phyloP scores from a whole-genome alignment of 2,329 filamentous ascomycete species.

The Didymella keratinophila region DNA sequence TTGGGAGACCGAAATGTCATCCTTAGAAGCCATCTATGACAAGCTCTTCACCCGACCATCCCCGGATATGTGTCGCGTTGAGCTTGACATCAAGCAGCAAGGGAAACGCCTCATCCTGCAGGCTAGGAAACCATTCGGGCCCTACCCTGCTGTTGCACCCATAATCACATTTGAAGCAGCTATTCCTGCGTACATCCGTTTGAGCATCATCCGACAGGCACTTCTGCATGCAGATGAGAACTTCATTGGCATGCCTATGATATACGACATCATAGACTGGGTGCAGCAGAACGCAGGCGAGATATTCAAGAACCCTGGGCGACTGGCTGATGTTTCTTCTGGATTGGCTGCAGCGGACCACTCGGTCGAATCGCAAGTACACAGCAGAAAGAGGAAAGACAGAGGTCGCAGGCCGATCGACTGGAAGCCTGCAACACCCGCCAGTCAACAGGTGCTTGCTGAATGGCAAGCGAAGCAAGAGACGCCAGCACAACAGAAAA shows the following conservation, averaged over 20 bases:
- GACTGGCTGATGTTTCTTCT: slow-evolving; percentile 81
- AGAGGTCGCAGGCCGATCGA: slow-evolving; percentile 62
- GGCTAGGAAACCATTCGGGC: slow-evolving; percentile 71
- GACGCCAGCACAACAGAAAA: slow-evolving; percentile 71
- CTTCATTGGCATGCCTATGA: slow-evolving; percentile 84
- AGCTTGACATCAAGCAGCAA: slow-evolving; percentile 62
- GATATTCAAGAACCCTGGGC: slow-evolving; percentile 87
- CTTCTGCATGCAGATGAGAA: slow-evolving; percentile 74
- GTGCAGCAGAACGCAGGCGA: slow-evolving; percentile 81
- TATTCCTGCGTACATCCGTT: slow-evolving; percentile 89
- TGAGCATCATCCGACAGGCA: slow-evolving; percentile 83
- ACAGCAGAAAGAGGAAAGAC: slow-evolving; percentile 30
- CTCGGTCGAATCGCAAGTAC: slow-evolving; percentile 31
- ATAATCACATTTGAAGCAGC: slow-evolving; percentile 73
- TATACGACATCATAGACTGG: slow-evolving; percentile 92
- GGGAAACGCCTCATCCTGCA: slow-evolving; percentile 63
- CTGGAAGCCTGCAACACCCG: slow-evolving; percentile 66
- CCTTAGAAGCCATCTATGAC: slow-evolving; percentile 85
- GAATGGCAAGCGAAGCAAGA: slow-evolving; percentile 75
- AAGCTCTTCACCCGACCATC: slow-evolving; percentile 65
- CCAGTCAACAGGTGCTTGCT: slow-evolving; percentile 65
- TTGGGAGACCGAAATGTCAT: slow-evolving; percentile 87
- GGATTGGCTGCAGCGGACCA: slow-evolving; percentile 66
- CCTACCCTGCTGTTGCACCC: slow-evolving; percentile 74
- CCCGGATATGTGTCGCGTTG: slow-evolving; percentile 72